Conservation (phyloP, 2,329 filamentous ascomycete genomes). For the Berkeleyomyces basicola region DNA sequence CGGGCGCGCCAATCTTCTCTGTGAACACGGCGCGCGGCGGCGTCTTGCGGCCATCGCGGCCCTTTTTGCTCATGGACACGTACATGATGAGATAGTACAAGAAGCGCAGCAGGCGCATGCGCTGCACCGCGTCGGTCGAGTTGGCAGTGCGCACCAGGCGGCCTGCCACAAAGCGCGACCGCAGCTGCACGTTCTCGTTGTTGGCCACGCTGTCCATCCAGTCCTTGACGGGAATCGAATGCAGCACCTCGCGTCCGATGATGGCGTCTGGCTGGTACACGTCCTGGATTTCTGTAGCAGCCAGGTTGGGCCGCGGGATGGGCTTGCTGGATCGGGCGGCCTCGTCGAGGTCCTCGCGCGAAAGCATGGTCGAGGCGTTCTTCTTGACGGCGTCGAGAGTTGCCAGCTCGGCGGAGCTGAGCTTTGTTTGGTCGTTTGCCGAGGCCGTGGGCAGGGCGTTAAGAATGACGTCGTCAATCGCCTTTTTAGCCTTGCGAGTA, state of each 20-base stretch:
- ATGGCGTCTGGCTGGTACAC: conserved; percentile 54
- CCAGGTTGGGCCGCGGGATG: conserved; percentile 51
- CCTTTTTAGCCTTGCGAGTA: conserved; percentile 73
- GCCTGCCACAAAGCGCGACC: conserved; percentile 47
- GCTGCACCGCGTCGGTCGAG: conserved; percentile 34
- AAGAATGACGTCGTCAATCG: conserved; percentile 48
- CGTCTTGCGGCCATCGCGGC: conserved; percentile 32
- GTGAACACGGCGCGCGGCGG: conserved; percentile 46
- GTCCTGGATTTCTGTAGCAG: conserved; percentile 50
- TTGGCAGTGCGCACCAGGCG: conserved; percentile 39
- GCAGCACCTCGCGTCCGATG: conserved; percentile 51
- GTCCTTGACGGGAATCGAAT: conserved; percentile 50
- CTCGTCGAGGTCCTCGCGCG: conserved; percentile 46
- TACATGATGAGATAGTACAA: conserved; percentile 40
- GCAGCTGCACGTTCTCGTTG: conserved; percentile 37
- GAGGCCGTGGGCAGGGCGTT: conserved; percentile 46
- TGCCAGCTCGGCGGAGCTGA: conserved; percentile 38
- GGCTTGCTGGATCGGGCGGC: conserved; percentile 53
- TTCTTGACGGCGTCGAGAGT: conserved; percentile 48
- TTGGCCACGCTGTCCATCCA: conserved; percentile 54
- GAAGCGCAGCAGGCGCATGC: conserved; percentile 44
- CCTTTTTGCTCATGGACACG: conserved; percentile 30
- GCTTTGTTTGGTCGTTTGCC: conserved; percentile 28
- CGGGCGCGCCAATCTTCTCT: conserved; percentile 39
- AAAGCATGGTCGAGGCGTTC: conserved; percentile 48